phyloP scores from a whole-genome alignment of 352 stramenopile species.

The Globisporangium viniferum region DNA sequence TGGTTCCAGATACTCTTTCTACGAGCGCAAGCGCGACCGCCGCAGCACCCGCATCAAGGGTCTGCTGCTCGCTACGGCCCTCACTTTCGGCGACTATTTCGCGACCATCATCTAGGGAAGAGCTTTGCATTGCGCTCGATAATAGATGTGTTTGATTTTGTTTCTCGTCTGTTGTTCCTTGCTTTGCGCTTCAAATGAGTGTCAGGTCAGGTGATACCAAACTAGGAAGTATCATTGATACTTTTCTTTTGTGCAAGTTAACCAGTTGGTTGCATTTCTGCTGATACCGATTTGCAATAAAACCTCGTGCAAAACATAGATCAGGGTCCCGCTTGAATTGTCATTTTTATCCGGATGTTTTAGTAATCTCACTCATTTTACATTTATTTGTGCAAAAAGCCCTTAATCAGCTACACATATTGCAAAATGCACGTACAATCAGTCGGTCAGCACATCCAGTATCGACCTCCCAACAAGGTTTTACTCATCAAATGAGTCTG shows the following conservation, averaged over 20 bases:
- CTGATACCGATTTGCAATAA: background rate
- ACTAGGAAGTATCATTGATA: background rate
- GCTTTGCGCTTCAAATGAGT: background rate
- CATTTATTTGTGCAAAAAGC: too few species aligned
- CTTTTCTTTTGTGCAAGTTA: background rate
- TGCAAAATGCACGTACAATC: background rate
- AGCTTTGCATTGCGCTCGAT: background rate
- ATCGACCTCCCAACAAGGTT: background rate
- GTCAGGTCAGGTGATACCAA: too few species aligned
- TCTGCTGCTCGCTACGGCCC: slow-evolving; percentile 36
- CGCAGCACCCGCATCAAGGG: slow-evolving; percentile 54
- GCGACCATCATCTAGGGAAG: slow-evolving; percentile 29
- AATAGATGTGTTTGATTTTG: slow-evolving; percentile 10
- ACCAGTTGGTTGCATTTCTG: background rate
- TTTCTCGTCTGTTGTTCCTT: background rate
- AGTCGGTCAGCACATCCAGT: background rate
- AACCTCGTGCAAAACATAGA: background rate
- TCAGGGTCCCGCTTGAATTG: too few species aligned
- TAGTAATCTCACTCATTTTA: too few species aligned
- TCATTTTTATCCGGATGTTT: too few species aligned
- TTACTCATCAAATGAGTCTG: slow-evolving; percentile 2
- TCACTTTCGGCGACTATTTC: slow-evolving; percentile 60
- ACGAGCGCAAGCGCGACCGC: slow-evolving; percentile 58
- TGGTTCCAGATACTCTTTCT: slow-evolving; percentile 41
- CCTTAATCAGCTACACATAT: background rate